A percentile compares a stretch with the other conserved stretches of the same genome.
phyloP scores from a whole-genome alignment of 2,329 filamentous ascomycete genomes.

The Xylaria hypoxylon region DNA sequence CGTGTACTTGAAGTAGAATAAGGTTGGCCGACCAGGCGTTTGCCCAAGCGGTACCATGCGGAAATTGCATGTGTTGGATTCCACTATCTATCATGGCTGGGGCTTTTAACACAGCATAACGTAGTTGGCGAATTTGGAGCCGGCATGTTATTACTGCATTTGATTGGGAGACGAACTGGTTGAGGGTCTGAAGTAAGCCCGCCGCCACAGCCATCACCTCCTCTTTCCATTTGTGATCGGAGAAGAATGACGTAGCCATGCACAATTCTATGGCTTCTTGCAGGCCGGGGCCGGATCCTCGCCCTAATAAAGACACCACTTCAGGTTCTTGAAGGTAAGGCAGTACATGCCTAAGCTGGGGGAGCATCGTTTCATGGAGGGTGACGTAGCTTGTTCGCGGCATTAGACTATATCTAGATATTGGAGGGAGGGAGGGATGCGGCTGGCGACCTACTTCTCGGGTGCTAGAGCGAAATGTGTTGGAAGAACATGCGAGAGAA shows the following conservation, averaged over 20 bases:
- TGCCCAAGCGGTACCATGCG: neutral
- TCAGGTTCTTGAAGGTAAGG: neutral
- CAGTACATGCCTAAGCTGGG: neutral
- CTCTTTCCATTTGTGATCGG: constrained; percentile 8
- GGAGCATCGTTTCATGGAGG: neutral
- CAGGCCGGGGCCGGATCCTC: neutral
- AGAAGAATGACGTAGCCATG: neutral
- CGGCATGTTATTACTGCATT: neutral
- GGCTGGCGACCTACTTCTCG: neutral
- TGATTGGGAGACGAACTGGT: neutral
- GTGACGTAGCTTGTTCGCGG: neutral
- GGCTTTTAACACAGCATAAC: neutral
- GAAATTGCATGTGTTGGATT: neutral
- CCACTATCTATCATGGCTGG: neutral
- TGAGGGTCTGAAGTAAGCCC: neutral
- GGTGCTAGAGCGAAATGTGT: neutral
- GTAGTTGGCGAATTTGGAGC: neutral
- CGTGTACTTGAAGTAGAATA: neutral
- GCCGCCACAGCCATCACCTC: neutral
- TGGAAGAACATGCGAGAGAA: neutral
- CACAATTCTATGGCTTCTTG: neutral
- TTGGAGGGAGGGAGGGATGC: neutral
- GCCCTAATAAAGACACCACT: neutral
- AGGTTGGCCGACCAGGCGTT: constrained; percentile 5
- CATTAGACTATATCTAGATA: neutral